Conservation (phyloP, 2,329 filamentous ascomycete genomes). For the Mycogone perniciosa region DNA sequence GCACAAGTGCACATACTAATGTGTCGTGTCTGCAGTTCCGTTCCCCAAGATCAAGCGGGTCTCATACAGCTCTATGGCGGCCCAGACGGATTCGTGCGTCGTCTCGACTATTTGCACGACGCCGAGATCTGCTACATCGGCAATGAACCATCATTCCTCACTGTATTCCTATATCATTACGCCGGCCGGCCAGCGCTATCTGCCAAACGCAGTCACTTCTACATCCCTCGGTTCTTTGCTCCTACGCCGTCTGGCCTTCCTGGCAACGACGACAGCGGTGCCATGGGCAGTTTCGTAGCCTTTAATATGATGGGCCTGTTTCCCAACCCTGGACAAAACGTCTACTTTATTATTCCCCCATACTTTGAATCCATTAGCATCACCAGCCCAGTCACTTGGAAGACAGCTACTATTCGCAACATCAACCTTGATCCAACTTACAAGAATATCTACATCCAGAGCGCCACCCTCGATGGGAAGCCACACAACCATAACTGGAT, state of each 20-base stretch:
- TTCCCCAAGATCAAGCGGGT: slow-evolving; percentile 46
- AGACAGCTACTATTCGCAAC: slow-evolving; percentile 53
- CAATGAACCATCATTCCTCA: slow-evolving; percentile 55
- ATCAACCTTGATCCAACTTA: slow-evolving; percentile 57
- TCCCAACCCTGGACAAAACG: slow-evolving; percentile 61
- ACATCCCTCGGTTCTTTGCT: slow-evolving; percentile 60
- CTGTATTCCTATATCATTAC: slow-evolving; percentile 64
- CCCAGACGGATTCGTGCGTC: slow-evolving; percentile 46
- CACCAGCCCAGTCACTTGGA: slow-evolving; percentile 50
- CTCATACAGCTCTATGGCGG: slow-evolving; percentile 58
- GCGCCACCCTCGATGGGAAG: slow-evolving; percentile 54
- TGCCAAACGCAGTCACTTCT: slow-evolving; percentile 51
- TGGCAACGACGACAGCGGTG: slow-evolving; percentile 64
- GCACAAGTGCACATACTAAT: background rate
- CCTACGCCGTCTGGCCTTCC: slow-evolving; percentile 54
- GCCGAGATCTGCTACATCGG: slow-evolving; percentile 60
- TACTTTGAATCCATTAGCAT: slow-evolving; percentile 58
- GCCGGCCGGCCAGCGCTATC: slow-evolving; percentile 55
- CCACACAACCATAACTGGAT: slow-evolving; percentile 61
- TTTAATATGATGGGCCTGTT: slow-evolving; percentile 66
- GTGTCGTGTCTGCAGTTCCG: slow-evolving; percentile 30
- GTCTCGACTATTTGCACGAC: slow-evolving; percentile 60
- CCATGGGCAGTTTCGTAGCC: slow-evolving; percentile 62
- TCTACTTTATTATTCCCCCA: slow-evolving; percentile 65
- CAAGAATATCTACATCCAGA: slow-evolving; percentile 57